Percentiles rank a stretch among this genome's conserved stretches.
phyloP scores from a whole-genome alignment of 768 basidiomycete species.

The Nidula microcarpa region DNA sequence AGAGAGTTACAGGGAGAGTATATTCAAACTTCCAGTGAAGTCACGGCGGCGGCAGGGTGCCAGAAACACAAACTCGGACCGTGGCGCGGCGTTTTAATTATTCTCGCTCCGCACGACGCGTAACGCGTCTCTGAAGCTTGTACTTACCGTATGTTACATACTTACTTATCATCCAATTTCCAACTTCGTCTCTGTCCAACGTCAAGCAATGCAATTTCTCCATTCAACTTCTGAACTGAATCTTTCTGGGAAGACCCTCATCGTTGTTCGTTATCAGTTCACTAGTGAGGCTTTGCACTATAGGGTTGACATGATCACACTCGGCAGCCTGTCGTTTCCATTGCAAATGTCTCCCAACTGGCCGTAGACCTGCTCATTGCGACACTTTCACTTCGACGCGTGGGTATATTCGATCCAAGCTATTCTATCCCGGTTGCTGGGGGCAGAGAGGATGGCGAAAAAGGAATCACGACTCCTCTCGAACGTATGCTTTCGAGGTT shows the following conservation, averaged over 20 bases:
- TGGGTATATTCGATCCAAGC: constrained; percentile 62
- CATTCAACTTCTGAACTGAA: constrained; percentile 11
- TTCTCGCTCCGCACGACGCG: no score
- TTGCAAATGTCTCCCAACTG: constrained; percentile 80
- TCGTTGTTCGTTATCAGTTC: constrained; percentile 34
- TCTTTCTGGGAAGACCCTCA: constrained; percentile 15
- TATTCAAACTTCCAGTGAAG: no score
- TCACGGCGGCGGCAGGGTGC: no score
- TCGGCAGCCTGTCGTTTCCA: constrained; percentile 66
- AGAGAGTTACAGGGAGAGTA: no score
- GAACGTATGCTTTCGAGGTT: constrained; percentile 52
- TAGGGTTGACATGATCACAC: not conserved
- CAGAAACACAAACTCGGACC: no score
- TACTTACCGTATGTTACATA: no score
- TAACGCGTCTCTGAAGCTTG: no score
- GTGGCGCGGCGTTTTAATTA: no score
- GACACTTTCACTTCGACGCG: constrained; percentile 52
- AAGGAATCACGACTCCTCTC: constrained; percentile 68
- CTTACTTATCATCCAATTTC: no score
- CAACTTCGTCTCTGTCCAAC: not conserved
- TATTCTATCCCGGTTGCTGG: constrained; percentile 73
- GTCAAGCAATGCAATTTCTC: constrained; percentile 28
- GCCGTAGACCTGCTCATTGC: constrained; percentile 72
- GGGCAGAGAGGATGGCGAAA: constrained; percentile 55
- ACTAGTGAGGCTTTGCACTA: no score